These are phyloP conservation scores for Neonectria ditissima DNA, from an alignment of 2,329 filamentous ascomycete species.

Conservation along the genomic window DNA sequence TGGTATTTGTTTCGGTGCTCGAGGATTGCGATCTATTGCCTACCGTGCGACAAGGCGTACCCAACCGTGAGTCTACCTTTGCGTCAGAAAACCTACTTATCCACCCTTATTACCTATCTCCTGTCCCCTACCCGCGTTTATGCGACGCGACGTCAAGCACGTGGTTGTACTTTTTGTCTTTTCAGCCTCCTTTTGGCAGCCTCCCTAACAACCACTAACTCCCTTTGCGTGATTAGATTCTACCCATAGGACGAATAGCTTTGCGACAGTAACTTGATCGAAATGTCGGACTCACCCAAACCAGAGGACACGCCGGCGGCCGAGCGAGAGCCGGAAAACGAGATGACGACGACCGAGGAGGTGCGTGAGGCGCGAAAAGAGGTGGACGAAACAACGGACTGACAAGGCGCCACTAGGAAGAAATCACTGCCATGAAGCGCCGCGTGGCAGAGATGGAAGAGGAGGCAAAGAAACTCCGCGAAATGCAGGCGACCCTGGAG, in stretches of 20 bases:
- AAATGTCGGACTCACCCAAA: constrained; percentile 51
- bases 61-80: constrained; percentile 16
- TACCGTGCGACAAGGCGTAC: not conserved
- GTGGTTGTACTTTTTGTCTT: constrained; percentile 10
- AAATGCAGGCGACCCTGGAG: constrained; percentile 89
- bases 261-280: constrained; percentile 15
- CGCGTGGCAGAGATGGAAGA: constrained; percentile 92
- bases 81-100: not conserved
- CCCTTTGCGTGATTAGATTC: constrained; percentile 12
- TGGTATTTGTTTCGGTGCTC: constrained; percentile 6
- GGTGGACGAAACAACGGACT: constrained; percentile 46
- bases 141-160: constrained; percentile 25
- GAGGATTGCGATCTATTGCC: not conserved
- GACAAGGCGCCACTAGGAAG: constrained; percentile 66
- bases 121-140: constrained; percentile 21
- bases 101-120: not conserved
- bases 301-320: constrained; percentile 47
- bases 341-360: constrained; percentile 51
- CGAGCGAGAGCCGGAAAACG: constrained; percentile 48
- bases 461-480: constrained; percentile 85
- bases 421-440: constrained; percentile 89
- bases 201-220: constrained; percentile 26
- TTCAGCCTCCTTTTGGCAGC: constrained; percentile 4
- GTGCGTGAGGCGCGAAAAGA: constrained; percentile 50
- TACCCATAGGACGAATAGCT: constrained; percentile 11